phyloP scores from a whole-genome alignment of 2,329 filamentous ascomycete species.

The Coniosporium uncinatum region DNA sequence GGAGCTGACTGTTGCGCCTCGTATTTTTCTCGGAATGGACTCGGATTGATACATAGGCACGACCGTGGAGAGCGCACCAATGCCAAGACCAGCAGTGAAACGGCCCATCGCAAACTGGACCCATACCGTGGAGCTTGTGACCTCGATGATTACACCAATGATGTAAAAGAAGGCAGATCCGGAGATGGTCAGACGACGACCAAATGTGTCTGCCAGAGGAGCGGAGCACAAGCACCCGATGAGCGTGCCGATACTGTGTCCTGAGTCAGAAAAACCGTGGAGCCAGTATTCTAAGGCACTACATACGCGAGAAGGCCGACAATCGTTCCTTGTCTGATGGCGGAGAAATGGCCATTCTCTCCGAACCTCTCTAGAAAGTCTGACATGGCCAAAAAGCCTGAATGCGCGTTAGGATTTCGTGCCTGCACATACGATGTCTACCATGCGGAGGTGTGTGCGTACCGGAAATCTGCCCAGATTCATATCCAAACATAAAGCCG shows the following conservation, averaged over 20 bases:
- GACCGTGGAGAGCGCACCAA: slow-evolving; percentile 41
- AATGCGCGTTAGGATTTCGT: too few relatives aligned
- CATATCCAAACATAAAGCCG: neutral
- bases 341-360: slow-evolving; percentile 13
- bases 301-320: slow-evolving; percentile 31
- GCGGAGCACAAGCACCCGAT: slow-evolving; percentile 32
- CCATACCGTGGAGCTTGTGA: slow-evolving; percentile 31
- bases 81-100: slow-evolving; percentile 33
- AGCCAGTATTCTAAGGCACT: too few relatives aligned
- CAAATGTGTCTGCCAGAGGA: slow-evolving; percentile 48
- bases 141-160: slow-evolving; percentile 35
- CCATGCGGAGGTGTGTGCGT: too few relatives aligned
- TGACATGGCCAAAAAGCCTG: slow-evolving; percentile 7
- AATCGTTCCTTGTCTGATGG: slow-evolving; percentile 27
- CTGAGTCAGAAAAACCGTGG: too few relatives aligned
- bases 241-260: slow-evolving; percentile 34
- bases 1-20: slow-evolving; percentile 54
- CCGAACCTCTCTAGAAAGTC: slow-evolving; percentile 6
- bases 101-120: slow-evolving; percentile 42
- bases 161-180: slow-evolving; percentile 40
- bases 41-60: slow-evolving; percentile 59
- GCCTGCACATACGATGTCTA: neutral
- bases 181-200: slow-evolving; percentile 37
- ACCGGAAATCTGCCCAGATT: neutral
- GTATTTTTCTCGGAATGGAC: slow-evolving; percentile 57